Percentiles rank a stretch among this genome's conserved stretches.
Conservation (phyloP, 2,329 filamentous ascomycete species). For the Epicoccum sorghinum region DNA sequence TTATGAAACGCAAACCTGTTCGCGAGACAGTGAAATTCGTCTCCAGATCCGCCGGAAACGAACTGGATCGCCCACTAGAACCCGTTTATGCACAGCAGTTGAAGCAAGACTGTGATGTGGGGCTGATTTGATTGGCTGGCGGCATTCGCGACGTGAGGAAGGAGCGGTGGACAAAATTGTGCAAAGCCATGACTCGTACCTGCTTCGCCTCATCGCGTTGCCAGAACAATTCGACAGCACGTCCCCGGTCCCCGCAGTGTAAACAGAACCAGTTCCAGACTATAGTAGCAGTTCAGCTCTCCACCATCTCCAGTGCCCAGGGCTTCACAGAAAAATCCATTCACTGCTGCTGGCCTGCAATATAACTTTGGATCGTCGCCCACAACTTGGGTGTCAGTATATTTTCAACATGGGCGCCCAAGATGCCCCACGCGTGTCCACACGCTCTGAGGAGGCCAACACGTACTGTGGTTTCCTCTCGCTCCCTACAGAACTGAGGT, state of each 20-base stretch:
- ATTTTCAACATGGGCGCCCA: constrained; percentile 11
- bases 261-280: constrained; percentile 19
- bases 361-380: constrained; percentile 4
- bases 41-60: constrained; percentile 9
- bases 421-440: constrained; percentile 11
- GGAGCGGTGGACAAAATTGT: constrained; percentile 11
- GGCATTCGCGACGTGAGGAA: neutral
- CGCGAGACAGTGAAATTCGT: constrained; percentile 4
- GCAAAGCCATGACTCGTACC: constrained; percentile 7
- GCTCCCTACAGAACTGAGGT: constrained; percentile 50
- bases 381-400: neutral
- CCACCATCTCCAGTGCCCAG: constrained; percentile 4
- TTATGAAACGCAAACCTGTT: constrained; percentile 16
- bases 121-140: constrained; percentile 3
- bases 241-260: constrained; percentile 4
- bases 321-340: neutral
- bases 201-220: constrained; percentile 4
- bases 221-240: constrained; percentile 8
- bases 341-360: neutral
- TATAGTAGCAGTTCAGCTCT: constrained; percentile 11
- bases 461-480: constrained; percentile 25
- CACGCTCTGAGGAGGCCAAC: constrained; percentile 1
- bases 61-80: constrained; percentile 18
- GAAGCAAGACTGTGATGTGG: constrained; percentile 9
- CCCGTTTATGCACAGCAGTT: constrained; percentile 11